Conservation (phyloP, 768 basidiomycete genomes). For the Xerocomus spinulosus region DNA sequence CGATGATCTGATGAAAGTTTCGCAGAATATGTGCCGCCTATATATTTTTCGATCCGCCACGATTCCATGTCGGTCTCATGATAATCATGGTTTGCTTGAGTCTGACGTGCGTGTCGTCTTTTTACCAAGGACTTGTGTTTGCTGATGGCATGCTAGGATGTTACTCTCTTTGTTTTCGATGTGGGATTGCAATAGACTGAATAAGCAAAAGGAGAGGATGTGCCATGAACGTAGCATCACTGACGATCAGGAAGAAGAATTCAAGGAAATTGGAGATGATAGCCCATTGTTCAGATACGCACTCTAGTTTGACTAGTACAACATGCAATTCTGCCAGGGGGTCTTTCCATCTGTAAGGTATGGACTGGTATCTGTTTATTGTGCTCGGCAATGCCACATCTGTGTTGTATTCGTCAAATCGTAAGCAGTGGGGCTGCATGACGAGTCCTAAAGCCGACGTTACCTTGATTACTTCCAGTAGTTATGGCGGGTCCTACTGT, state of each 20-base stretch:
- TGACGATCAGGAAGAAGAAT: constrained; percentile 35
- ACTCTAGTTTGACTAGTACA: constrained; percentile 10
- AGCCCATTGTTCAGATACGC: constrained; percentile 51
- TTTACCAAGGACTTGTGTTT: constrained; percentile 18
- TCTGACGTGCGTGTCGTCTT: constrained; percentile 12
- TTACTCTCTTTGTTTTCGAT: constrained; percentile 36
- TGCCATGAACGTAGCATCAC: constrained; percentile 44
- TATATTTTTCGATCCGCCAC: constrained; percentile 37
- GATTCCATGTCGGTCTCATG: constrained; percentile 33
- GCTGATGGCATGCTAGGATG: constrained; percentile 32
- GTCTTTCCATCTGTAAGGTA: too few species aligned
- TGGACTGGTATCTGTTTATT: too few species aligned
- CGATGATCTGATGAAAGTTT: neutral
- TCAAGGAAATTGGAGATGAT: constrained; percentile 43
- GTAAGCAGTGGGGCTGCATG: too few species aligned
- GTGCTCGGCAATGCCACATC: too few species aligned
- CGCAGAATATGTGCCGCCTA: constrained; percentile 38
- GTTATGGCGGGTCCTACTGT: too few species aligned
- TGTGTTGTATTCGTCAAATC: too few species aligned
- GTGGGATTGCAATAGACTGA: constrained; percentile 44
- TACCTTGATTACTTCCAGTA: too few species aligned
- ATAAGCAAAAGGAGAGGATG: constrained; percentile 40
- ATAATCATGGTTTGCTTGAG: constrained; percentile 26
- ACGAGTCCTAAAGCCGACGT: too few species aligned
- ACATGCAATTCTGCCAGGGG: too few species aligned